Evolutionary conservation across 768 basidiomycete species (phyloP).

Genomic region (Hericium coralloides): DNA sequence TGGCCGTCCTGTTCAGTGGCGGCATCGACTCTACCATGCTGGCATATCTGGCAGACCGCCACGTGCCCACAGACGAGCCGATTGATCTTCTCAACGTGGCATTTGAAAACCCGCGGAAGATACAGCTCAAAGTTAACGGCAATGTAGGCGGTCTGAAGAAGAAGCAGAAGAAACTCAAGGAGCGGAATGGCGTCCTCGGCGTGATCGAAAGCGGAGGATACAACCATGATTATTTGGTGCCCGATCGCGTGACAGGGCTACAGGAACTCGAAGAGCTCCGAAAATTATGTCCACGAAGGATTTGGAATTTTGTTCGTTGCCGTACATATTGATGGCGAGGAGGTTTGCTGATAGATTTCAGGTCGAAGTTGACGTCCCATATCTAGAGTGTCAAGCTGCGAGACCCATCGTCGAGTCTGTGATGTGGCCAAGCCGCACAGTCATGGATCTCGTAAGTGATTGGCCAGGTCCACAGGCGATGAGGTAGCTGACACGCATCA

Average conservation of each 20-base stretch:
- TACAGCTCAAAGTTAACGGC: slow-evolving; percentile 38
- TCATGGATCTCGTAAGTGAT: slow-evolving; percentile 79
- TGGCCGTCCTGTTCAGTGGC: slow-evolving; percentile 90
- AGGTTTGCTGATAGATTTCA: slow-evolving; percentile 19
- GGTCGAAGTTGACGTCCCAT: slow-evolving; percentile 85
- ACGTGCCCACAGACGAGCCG: slow-evolving; percentile 66
- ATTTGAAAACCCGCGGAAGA: slow-evolving; percentile 89
- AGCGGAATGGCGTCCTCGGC: background rate
- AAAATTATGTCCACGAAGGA: slow-evolving; percentile 63
- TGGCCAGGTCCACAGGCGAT: too few relatives aligned
- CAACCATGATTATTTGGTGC: slow-evolving; percentile 57
- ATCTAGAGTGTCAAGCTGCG: slow-evolving; percentile 60
- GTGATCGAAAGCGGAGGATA: background rate
- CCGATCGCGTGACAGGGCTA: slow-evolving; percentile 79
- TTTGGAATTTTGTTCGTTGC: slow-evolving; percentile 78
- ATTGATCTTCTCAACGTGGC: slow-evolving; percentile 92
- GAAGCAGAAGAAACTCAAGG: slow-evolving; percentile 30
- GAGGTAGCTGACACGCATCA: too few relatives aligned
- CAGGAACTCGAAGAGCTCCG: slow-evolving; percentile 72
- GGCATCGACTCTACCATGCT: slow-evolving; percentile 90
- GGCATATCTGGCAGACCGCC: slow-evolving; percentile 72
- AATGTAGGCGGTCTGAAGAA: slow-evolving; percentile 37
- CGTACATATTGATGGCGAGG: background rate
- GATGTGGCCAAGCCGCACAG: slow-evolving; percentile 74
- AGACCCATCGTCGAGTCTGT: slow-evolving; percentile 49